phyloP scores from a whole-genome alignment of 768 basidiomycete species.

The Leucosporidium creatinivorum region DNA sequence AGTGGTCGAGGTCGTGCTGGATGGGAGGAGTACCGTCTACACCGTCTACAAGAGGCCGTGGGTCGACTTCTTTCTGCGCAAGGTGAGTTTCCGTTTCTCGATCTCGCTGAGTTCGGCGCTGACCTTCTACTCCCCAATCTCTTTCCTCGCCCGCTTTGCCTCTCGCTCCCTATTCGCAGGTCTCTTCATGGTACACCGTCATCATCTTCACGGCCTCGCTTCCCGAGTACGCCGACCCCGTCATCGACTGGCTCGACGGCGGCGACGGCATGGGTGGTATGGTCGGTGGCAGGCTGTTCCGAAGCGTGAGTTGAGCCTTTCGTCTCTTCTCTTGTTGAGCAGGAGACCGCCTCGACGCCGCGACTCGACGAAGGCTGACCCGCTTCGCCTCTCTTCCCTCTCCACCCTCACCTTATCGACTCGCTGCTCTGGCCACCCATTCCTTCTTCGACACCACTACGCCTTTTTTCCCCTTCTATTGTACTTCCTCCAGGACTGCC shows the following conservation, averaged over 20 bases:
- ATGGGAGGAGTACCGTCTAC: conserved; percentile 81
- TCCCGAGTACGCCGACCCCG: conserved; percentile 99
- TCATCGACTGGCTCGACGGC: conserved; percentile 93
- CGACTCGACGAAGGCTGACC: not conserved
- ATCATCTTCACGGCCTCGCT: conserved; percentile 98
- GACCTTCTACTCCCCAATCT: not conserved
- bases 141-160: not conserved
- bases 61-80: conserved; percentile 87
- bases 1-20: conserved; percentile 86
- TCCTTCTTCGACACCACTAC: too few species aligned
- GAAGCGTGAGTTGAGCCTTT: conserved; percentile 56
- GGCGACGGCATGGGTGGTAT: conserved; percentile 71
- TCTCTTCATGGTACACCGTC: conserved; percentile 95
- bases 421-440: too few species aligned
- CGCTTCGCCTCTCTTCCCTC: not conserved
- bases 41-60: conserved; percentile 98
- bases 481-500: conserved; percentile 62
- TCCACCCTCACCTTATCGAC: too few species aligned
- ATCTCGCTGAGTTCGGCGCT: not conserved
- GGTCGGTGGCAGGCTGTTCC: conserved; percentile 77
- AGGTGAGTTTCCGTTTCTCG: conserved; percentile 48
- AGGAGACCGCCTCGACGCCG: too few species aligned
- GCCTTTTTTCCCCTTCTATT: too few species aligned
- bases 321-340: conserved; percentile 1
- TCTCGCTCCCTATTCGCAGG: conserved; percentile 49